Evolutionary conservation across 768 basidiomycete species (phyloP), one percentile per base, ranked within the genome.

Genomic region (Lepiota subincarnata): DNA sequence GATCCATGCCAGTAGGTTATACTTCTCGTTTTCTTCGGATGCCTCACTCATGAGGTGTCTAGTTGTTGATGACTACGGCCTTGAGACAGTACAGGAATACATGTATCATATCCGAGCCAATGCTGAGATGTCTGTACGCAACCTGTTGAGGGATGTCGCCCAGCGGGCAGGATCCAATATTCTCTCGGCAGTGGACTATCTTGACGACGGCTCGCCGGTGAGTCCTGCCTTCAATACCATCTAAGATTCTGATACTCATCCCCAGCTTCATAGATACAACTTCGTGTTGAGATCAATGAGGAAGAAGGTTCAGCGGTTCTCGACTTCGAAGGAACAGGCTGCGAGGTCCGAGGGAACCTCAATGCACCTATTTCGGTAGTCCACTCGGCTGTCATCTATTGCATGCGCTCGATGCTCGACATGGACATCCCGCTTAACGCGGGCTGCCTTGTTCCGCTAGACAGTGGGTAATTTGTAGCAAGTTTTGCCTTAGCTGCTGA

Each of bases 391-490:
- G 84, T 92, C 36, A 92, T 92, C 56, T 93, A 93, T 66, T 92
- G 88, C 71, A 86, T 92, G 82, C 81, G 91, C 24, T 73, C 89
- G 14, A 92, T 92, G 90, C 73, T 93, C 28, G 83, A 91, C 65
- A 66, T 81, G 28, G 88, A 93, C 61, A 96, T 97, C 40, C 95
- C 95, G 10, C 77, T 98, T 22, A 98, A 98, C 66, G 91, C 92
- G 19, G 95, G 95, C 1, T 97, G 94, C 64, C 78, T 98, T 7
- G 89, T 92, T 6, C 93, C 93, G 0, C 73, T 94, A 35, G 80
- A 86, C 19, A 83, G 90, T 90, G 59, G 48, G 78, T 70, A 6
- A 39, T 22, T 31, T 51, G 48, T 46, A 35, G 46, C 19, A 41
- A 22, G 34, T 41, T 41, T 31, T 41, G 24, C 14, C 49, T 16